A percentile compares a stretch with the other conserved stretches of the same genome.
Conservation (phyloP, 169 alveolate genomes). For the Hammondia hammondi region DNA sequence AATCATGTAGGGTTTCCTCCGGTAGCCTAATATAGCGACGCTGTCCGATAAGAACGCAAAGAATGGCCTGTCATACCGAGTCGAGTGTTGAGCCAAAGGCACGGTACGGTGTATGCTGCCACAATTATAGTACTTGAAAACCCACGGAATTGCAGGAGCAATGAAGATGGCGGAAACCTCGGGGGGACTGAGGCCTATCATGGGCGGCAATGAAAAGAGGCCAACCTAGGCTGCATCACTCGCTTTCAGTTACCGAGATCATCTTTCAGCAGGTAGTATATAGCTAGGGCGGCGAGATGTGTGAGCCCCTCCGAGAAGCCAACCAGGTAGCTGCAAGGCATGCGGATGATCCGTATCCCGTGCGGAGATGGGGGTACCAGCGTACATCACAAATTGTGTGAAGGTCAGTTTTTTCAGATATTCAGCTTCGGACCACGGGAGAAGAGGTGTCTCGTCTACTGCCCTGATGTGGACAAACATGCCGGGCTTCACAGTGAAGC, state of each 20-base stretch:
- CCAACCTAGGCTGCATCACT: not conserved
- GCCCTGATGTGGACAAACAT: slow-evolving; percentile 35
- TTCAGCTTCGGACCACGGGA: slow-evolving; percentile 59
- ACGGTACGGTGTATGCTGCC: not conserved
- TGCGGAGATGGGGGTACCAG: no score
- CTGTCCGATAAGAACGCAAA: slow-evolving; percentile 85
- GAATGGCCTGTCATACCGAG: slow-evolving; percentile 71
- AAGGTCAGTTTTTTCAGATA: slow-evolving; percentile 53
- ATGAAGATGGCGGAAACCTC: slow-evolving; percentile 82
- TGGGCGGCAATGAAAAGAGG: not conserved
- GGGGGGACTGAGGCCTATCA: slow-evolving; percentile 72
- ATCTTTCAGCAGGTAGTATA: slow-evolving; percentile 88
- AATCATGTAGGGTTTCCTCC: slow-evolving; percentile 87
- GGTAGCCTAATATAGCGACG: slow-evolving; percentile 79
- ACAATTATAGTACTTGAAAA: slow-evolving; percentile 69
- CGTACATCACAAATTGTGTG: slow-evolving; percentile 68
- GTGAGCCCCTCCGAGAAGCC: slow-evolving; percentile 92
- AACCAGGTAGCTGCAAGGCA: slow-evolving; percentile 79
- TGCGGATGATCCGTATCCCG: no score
- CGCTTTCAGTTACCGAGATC: slow-evolving; percentile 73
- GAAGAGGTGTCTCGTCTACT: slow-evolving; percentile 45
- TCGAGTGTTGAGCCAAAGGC: no score
- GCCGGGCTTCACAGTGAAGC: not conserved
- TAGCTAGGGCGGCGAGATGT: slow-evolving; percentile 88
- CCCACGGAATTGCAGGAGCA: slow-evolving; percentile 89